These are phyloP conservation scores for Dovyalis caffra DNA, from an alignment of 345 rosid genomes.

Conservation along the genomic window DNA sequence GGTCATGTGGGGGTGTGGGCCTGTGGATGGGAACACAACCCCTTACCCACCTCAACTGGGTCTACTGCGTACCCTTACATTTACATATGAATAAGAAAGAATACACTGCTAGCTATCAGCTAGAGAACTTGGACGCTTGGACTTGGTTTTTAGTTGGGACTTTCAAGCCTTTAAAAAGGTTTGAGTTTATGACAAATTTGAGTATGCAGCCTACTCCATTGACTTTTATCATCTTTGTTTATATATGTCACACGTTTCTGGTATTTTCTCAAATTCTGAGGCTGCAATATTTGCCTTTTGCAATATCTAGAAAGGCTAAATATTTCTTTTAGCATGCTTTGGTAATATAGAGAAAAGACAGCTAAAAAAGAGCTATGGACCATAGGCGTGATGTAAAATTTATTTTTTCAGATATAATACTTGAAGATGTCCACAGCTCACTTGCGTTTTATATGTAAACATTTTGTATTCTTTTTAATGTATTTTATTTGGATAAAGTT, in stretches of 20 bases:
- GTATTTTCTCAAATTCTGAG: neutral
- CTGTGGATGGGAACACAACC: conserved; percentile 10
- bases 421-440: neutral
- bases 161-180: neutral
- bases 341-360: neutral
- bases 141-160: neutral
- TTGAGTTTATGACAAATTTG: neutral
- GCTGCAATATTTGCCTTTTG: conserved; percentile 1
- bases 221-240: neutral
- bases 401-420: too few species aligned
- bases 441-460: neutral
- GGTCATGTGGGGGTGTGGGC: conserved; percentile 40
- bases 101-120: neutral
- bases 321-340: too few species aligned
- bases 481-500: too few species aligned
- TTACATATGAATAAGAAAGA: neutral
- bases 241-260: neutral
- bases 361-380: neutral
- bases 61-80: neutral
- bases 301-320: neutral
- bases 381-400: neutral
- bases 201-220: neutral
- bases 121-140: neutral
- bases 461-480: neutral
- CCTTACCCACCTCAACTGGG: conserved; percentile 1